Percentiles rank a stretch among this genome's conserved stretches.
phyloP scores from a whole-genome alignment of 2,329 filamentous ascomycete species.

The Phialophora chinensis region DNA sequence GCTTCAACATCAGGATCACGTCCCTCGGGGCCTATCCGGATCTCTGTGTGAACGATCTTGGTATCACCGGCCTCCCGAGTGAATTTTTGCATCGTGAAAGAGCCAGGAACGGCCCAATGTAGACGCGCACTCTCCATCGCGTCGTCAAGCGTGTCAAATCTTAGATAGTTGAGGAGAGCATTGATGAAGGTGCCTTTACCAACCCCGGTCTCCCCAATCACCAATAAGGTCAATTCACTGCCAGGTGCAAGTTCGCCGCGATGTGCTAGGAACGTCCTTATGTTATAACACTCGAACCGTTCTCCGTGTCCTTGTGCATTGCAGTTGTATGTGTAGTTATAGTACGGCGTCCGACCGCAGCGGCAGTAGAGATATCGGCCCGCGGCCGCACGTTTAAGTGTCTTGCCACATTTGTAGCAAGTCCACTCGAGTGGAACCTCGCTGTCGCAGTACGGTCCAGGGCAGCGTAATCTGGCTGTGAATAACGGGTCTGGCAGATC shows the following conservation, averaged over 20 bases:
- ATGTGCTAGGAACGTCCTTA: slow-evolving; percentile 30
- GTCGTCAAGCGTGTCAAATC: slow-evolving; percentile 47
- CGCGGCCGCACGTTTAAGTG: slow-evolving; percentile 42
- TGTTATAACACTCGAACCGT: slow-evolving; percentile 36
- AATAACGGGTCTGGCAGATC: no score
- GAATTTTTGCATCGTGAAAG: slow-evolving; percentile 47
- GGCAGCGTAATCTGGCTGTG: slow-evolving; percentile 45
- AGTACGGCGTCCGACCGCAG: slow-evolving; percentile 44
- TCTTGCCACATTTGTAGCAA: slow-evolving; percentile 40
- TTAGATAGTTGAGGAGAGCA: slow-evolving; percentile 56
- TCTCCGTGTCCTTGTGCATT: slow-evolving; percentile 40
- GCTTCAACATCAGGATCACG: slow-evolving; percentile 45
- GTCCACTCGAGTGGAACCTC: slow-evolving; percentile 35
- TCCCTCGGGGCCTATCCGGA: slow-evolving; percentile 42
- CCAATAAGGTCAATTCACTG: slow-evolving; percentile 51
- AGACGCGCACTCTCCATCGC: slow-evolving; percentile 43
- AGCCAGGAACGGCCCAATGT: slow-evolving; percentile 49
- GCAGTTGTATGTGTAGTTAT: slow-evolving; percentile 45
- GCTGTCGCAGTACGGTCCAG: slow-evolving; percentile 39
- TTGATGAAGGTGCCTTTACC: slow-evolving; percentile 60
- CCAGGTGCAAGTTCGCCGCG: slow-evolving; percentile 40
- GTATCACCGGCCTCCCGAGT: slow-evolving; percentile 39
- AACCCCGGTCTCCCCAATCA: slow-evolving; percentile 57
- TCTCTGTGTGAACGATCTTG: slow-evolving; percentile 41
- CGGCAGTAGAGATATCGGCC: slow-evolving; percentile 48